These are phyloP conservation scores for Eutrema yunnanense DNA, from an alignment of 345 rosid species.

Conservation along the genomic window DNA sequence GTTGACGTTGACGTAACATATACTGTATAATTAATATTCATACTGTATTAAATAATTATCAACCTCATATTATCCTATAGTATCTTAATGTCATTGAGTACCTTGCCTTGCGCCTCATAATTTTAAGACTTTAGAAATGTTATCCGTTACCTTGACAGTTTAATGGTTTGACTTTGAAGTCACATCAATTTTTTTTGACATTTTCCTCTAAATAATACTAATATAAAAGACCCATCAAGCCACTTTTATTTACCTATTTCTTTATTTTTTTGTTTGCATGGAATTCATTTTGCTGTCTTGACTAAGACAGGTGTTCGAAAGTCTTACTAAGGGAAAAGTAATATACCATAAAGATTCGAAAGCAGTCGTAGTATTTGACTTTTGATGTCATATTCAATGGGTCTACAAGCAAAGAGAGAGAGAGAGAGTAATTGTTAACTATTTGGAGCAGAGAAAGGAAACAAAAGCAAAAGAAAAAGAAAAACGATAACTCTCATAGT, in stretches of 20 bases:
- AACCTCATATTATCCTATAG: not conserved
- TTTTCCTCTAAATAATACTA: not conserved
- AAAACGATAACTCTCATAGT: not conserved
- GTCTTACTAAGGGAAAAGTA: constrained; percentile 1
- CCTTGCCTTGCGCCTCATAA: not conserved
- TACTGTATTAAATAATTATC: not conserved
- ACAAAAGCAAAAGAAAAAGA: not conserved
- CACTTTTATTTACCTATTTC: not conserved
- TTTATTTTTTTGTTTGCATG: not conserved
- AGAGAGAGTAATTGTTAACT: not conserved
- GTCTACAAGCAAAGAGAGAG: constrained; percentile 1
- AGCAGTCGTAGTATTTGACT: constrained; percentile 3
- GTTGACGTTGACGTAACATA: not conserved
- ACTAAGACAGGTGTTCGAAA: constrained; percentile 13
- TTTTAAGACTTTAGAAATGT: not conserved
- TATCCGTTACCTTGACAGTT: not conserved
- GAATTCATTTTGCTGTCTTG: constrained; percentile 11
- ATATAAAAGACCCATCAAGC: not conserved
- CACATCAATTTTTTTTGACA: constrained; percentile 1
- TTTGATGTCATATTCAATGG: not conserved
- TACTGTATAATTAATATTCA: not conserved
- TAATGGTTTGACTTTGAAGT: too few species aligned
- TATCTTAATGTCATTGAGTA: not conserved
- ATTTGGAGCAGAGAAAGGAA: not conserved
- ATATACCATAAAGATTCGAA: constrained; percentile 18